Evolutionary conservation across 805 yeast genomes (phyloP).

Genomic region (Candida oleophila): DNA sequence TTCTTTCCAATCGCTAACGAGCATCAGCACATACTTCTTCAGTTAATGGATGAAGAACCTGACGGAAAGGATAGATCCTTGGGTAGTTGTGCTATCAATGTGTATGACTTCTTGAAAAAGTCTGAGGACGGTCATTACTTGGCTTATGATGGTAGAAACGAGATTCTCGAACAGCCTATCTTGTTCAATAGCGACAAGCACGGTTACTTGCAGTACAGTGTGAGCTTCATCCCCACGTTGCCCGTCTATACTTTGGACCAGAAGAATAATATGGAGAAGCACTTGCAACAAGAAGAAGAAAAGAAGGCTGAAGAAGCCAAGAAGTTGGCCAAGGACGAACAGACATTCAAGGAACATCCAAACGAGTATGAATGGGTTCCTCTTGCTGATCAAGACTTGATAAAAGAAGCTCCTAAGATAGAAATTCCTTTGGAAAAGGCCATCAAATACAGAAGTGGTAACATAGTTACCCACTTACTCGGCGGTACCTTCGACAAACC

Average conservation of each 20-base stretch:
- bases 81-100: slow-evolving; percentile 55
- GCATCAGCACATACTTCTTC: slow-evolving; percentile 57
- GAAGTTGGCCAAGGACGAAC: slow-evolving; percentile 49
- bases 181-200: slow-evolving; percentile 35
- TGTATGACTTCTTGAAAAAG: slow-evolving; percentile 48
- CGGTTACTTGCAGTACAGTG: slow-evolving; percentile 52
- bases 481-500: slow-evolving; percentile 49
- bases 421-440: slow-evolving; percentile 53
- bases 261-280: slow-evolving; percentile 44
- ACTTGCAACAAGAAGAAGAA: slow-evolving; percentile 34
- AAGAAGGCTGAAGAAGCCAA: slow-evolving; percentile 37
- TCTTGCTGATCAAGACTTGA: slow-evolving; percentile 33
- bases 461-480: slow-evolving; percentile 52
- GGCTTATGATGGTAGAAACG: slow-evolving; percentile 52
- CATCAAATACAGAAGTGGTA: slow-evolving; percentile 59
- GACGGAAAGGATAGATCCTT: slow-evolving; percentile 62
- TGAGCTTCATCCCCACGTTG: slow-evolving; percentile 64
- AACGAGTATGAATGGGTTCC: slow-evolving; percentile 65
- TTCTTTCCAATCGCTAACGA: slow-evolving; percentile 62
- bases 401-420: slow-evolving; percentile 37
- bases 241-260: slow-evolving; percentile 65
- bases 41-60: slow-evolving; percentile 66
- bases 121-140: slow-evolving; percentile 46
- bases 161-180: slow-evolving; percentile 45
- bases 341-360: slow-evolving; percentile 56